Percentiles rank a stretch among this genome's conserved stretches.
These are phyloP conservation scores for Ilex asprella DNA, from an alignment of 257 asterid genomes.

Conservation along the genomic window DNA sequence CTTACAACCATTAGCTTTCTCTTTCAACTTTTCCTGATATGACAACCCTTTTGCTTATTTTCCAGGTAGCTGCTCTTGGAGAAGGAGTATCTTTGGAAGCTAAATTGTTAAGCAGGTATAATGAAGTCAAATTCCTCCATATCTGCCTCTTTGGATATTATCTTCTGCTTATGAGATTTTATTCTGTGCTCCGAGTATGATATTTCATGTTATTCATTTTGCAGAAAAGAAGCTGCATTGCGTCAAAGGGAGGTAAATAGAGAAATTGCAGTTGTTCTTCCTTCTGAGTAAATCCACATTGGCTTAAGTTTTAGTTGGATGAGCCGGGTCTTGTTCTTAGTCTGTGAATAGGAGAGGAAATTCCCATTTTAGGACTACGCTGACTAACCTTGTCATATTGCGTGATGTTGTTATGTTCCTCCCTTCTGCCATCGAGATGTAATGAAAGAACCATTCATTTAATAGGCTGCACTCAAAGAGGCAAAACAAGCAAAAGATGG, in stretches of 20 bases:
- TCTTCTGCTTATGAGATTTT: conserved; percentile 15
- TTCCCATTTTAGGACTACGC: too few species aligned
- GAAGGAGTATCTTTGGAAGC: conserved; percentile 98
- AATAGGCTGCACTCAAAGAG: conserved; percentile 91
- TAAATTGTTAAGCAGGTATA: conserved; percentile 84
- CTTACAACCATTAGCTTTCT: neutral
- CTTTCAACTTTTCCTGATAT: conserved; percentile 12
- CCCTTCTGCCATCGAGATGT: neutral
- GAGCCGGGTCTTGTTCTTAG: conserved; percentile 5
- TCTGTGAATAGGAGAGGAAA: conserved; percentile 1
- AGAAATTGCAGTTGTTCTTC: conserved; percentile 2
- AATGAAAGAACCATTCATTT: conserved; percentile 4
- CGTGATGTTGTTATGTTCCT: neutral
- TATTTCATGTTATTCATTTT: conserved; percentile 17
- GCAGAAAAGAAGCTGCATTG: conserved; percentile 92
- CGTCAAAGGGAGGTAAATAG: conserved; percentile 86
- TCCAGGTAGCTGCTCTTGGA: conserved; percentile 91
- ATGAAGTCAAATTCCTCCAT: conserved; percentile 13
- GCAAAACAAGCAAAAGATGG: conserved; percentile 73
- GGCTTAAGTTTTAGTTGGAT: conserved; percentile 16
- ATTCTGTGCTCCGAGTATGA: neutral
- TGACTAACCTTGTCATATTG: too few species aligned
- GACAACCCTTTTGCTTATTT: conserved; percentile 9
- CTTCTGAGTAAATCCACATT: neutral
- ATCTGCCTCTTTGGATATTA: conserved; percentile 17